These are phyloP conservation scores for Penicillium sumatraense DNA, from an alignment of 2,329 filamentous ascomycete genomes.

Conservation along the genomic window DNA sequence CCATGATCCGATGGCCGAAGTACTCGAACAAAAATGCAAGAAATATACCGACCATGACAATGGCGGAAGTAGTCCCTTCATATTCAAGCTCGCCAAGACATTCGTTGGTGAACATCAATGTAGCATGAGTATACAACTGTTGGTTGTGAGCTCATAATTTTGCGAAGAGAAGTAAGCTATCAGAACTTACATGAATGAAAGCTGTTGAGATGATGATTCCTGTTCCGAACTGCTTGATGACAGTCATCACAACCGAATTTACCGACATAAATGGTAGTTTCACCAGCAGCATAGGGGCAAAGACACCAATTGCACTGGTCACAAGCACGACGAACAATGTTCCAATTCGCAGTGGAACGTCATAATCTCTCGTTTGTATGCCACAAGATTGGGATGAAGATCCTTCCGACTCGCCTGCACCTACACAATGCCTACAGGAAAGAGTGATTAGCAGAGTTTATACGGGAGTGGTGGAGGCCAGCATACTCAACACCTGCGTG, in stretches of 20 bases:
- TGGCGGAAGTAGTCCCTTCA: slow-evolving; percentile 70
- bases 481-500: slow-evolving; percentile 76
- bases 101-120: slow-evolving; percentile 72
- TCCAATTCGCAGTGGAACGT: slow-evolving; percentile 70
- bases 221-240: slow-evolving; percentile 65
- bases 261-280: slow-evolving; percentile 59
- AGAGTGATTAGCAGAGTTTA: slow-evolving; percentile 13
- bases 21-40: slow-evolving; percentile 75
- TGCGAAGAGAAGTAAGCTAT: too few species aligned
- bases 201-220: slow-evolving; percentile 47
- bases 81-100: slow-evolving; percentile 70
- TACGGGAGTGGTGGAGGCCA: slow-evolving; percentile 10
- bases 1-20: slow-evolving; percentile 63
- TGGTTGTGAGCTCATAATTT: not conserved
- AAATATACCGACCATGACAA: slow-evolving; percentile 76
- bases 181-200: slow-evolving; percentile 42
- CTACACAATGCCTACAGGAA: slow-evolving; percentile 57
- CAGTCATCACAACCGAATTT: slow-evolving; percentile 58
- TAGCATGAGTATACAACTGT: slow-evolving; percentile 73
- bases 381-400: slow-evolving; percentile 49
- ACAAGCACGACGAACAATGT: slow-evolving; percentile 73
- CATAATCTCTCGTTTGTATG: slow-evolving; percentile 61
- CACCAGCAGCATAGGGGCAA: slow-evolving; percentile 67
- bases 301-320: slow-evolving; percentile 71
- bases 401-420: slow-evolving; percentile 50